Conservation (phyloP, 1,284 basidiomycete genomes). For the Prillingera fragicola region DNA sequence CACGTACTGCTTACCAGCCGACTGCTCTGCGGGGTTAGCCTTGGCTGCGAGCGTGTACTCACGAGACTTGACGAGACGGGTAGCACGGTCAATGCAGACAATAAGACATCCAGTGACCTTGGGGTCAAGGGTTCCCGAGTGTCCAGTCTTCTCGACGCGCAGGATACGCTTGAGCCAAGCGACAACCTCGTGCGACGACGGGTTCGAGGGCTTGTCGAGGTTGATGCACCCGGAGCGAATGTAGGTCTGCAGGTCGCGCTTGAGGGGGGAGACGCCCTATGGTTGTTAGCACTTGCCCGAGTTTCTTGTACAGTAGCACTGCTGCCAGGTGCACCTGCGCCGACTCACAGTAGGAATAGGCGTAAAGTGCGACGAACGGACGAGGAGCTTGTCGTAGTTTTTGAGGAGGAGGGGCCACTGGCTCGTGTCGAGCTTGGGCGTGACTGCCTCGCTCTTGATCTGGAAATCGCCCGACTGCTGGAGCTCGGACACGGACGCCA, state of each 20-base stretch:
- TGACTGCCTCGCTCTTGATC: constrained; percentile 69
- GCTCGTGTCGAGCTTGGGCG: constrained; percentile 83
- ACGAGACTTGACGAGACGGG: constrained; percentile 97
- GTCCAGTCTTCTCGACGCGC: constrained; percentile 95
- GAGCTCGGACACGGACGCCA: constrained; percentile 38
- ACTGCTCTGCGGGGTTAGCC: too few relatives aligned
- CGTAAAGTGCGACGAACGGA: constrained; percentile 95
- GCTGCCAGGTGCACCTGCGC: background rate
- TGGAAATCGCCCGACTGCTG: constrained; percentile 62
- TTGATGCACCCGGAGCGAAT: constrained; percentile 93
- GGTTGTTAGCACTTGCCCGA: background rate
- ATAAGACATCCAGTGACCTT: constrained; percentile 99
- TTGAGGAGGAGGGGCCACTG: constrained; percentile 97
- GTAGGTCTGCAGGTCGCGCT: constrained; percentile 84
- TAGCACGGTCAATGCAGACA: constrained; percentile 99
- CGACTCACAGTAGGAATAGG: constrained; percentile 65
- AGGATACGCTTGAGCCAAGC: constrained; percentile 96
- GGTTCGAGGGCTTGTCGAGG: constrained; percentile 98
- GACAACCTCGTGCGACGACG: constrained; percentile 99
- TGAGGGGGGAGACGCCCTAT: constrained; percentile 80
- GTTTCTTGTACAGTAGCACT: background rate
- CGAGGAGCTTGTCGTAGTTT: constrained; percentile 95
- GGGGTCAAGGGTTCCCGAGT: constrained; percentile 95
- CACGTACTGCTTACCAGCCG: constrained; percentile 92
- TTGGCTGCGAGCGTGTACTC: too few relatives aligned